Evolutionary conservation across 2,329 filamentous ascomycete species (phyloP).

Genomic region (Waltergamsia citrina): DNA sequence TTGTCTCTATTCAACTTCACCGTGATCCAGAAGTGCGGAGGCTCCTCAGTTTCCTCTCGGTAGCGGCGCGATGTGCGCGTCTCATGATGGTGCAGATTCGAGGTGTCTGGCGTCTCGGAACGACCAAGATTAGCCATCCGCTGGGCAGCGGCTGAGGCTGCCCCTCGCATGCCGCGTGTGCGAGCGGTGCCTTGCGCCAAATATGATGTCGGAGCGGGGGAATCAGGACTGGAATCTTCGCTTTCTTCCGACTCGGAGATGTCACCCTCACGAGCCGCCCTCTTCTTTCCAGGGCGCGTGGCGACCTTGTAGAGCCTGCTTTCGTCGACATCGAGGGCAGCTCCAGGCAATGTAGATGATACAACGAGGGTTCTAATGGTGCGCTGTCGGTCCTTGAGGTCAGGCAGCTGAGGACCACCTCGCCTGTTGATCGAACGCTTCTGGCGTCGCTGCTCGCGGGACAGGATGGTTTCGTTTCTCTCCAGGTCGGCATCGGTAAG

Average conservation of each 20-base stretch:
- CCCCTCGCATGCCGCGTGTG: constrained; percentile 81
- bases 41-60: constrained; percentile 74
- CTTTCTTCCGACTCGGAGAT: constrained; percentile 84
- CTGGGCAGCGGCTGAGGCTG: constrained; percentile 76
- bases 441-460: constrained; percentile 85
- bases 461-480: constrained; percentile 83
- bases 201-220: constrained; percentile 68
- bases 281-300: constrained; percentile 48
- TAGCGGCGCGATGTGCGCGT: constrained; percentile 55
- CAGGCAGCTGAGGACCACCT: constrained; percentile 86
- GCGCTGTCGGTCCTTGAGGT: constrained; percentile 87
- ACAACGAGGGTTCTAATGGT: constrained; percentile 90
- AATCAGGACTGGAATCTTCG: constrained; percentile 78
- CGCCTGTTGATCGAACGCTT: constrained; percentile 92
- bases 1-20: constrained; percentile 66
- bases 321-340: constrained; percentile 69
- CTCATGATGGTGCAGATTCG: constrained; percentile 56
- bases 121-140: constrained; percentile 75
- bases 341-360: constrained; percentile 84
- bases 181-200: constrained; percentile 68
- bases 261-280: constrained; percentile 52
- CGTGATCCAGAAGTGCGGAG: constrained; percentile 61
- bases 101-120: constrained; percentile 81
- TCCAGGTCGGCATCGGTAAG: constrained; percentile 85
- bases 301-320: constrained; percentile 80